phyloP scores from a whole-genome alignment of 177 flowering plant genomes.

The Tripterygium wilfordii region DNA sequence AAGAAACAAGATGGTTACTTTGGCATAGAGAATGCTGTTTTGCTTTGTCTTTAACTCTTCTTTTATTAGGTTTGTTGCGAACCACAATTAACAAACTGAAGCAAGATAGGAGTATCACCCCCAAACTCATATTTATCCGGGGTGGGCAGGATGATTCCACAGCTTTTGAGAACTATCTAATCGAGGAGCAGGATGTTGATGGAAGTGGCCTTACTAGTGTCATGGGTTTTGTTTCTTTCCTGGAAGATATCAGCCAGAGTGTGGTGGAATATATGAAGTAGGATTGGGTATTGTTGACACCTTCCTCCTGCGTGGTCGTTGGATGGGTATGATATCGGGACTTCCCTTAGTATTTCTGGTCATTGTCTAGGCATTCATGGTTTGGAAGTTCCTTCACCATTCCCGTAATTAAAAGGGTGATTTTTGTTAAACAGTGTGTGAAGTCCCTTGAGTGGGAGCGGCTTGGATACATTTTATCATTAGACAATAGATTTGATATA shows the following conservation, averaged over 20 bases:
- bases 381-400: too few species aligned
- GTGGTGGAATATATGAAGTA: constrained; percentile 76
- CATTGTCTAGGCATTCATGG: too few species aligned
- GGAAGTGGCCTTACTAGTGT: constrained; percentile 75
- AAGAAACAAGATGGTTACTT: background rate
- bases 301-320: too few species aligned
- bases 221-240: constrained; percentile 89
- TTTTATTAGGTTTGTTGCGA: constrained; percentile 71
- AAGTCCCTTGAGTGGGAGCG: too few species aligned
- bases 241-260: constrained; percentile 62
- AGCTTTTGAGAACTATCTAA: constrained; percentile 83
- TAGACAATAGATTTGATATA: too few species aligned
- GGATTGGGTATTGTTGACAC: too few species aligned
- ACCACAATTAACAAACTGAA: constrained; percentile 79
- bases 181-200: constrained; percentile 93
- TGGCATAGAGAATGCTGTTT: background rate
- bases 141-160: constrained; percentile 93
- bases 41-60: background rate
- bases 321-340: too few species aligned
- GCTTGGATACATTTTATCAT: too few species aligned
- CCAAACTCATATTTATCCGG: constrained; percentile 73
- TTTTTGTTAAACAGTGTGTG: too few species aligned
- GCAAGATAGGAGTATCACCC: constrained; percentile 89
- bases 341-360: too few species aligned
- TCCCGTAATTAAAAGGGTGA: too few species aligned